phyloP scores from a whole-genome alignment of 768 basidiomycete genomes.

The Clavulina sp. region DNA sequence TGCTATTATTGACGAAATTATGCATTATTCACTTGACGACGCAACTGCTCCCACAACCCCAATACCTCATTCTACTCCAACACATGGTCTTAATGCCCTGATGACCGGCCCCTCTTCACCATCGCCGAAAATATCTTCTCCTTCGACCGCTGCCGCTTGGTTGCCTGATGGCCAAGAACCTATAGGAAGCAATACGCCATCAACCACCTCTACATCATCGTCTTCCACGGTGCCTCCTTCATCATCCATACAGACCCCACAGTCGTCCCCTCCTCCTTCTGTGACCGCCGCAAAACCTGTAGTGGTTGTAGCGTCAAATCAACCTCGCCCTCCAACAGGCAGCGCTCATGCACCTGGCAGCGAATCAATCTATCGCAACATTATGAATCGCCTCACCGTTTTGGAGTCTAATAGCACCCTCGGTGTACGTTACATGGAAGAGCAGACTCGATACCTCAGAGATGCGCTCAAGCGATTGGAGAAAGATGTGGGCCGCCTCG shows the following conservation, averaged over 20 bases:
- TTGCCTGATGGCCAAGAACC: no score
- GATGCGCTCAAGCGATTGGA: slow-evolving; percentile 57
- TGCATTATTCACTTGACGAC: no score
- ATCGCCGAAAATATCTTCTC: no score
- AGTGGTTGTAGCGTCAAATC: slow-evolving; percentile 5
- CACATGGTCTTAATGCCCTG: no score
- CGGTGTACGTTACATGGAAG: slow-evolving; percentile 71
- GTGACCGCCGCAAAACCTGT: slow-evolving; percentile 4
- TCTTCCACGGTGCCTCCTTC: no score
- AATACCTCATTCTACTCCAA: no score
- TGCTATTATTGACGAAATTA: no score
- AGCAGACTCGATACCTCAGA: slow-evolving; percentile 61
- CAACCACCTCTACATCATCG: no score
- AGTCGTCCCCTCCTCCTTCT: slow-evolving; percentile 12
- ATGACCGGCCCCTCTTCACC: not conserved
- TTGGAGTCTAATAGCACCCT: slow-evolving; percentile 81
- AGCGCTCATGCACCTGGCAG: slow-evolving; percentile 21
- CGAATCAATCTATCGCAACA: slow-evolving; percentile 91
- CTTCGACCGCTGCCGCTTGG: no score
- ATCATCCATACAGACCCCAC: slow-evolving; percentile 13
- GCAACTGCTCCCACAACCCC: no score
- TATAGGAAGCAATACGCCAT: no score
- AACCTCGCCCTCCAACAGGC: slow-evolving; percentile 16
- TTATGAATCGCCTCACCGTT: slow-evolving; percentile 78
- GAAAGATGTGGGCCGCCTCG: slow-evolving; percentile 61